Percentiles rank a stretch among this genome's conserved stretches.
These are phyloP conservation scores for Malassezia globosa DNA, from an alignment of 1,284 basidiomycete genomes.

Conservation along the genomic window DNA sequence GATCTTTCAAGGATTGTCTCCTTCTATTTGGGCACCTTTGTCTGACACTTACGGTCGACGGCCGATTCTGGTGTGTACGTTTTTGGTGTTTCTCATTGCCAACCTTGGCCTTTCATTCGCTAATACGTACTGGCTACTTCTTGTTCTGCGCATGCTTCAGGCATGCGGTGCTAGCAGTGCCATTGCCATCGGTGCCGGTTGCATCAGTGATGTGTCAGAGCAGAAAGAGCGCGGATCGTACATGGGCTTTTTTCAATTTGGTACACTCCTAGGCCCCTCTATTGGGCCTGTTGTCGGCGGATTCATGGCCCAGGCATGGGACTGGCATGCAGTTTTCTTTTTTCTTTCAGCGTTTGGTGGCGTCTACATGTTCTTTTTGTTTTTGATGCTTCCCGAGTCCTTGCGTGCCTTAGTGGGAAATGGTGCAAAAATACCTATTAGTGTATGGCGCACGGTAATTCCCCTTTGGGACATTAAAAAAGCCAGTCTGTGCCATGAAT, in stretches of 20 bases:
- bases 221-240: slow-evolving; percentile 20
- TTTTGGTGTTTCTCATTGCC: slow-evolving; percentile 49
- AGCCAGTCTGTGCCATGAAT: not conserved
- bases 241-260: slow-evolving; percentile 22
- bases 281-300: slow-evolving; percentile 22
- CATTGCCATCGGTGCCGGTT: slow-evolving; percentile 22
- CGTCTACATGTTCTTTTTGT: slow-evolving; percentile 53
- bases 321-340: slow-evolving; percentile 58
- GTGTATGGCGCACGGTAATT: slow-evolving; percentile 16
- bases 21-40: slow-evolving; percentile 54
- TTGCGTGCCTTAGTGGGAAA: slow-evolving; percentile 50
- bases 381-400: slow-evolving; percentile 58
- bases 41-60: slow-evolving; percentile 56
- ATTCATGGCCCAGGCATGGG: slow-evolving; percentile 16
- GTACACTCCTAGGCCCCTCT: slow-evolving; percentile 14
- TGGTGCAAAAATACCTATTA: slow-evolving; percentile 25
- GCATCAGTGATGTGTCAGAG: slow-evolving; percentile 21
- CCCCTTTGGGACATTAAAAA: not conserved
- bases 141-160: slow-evolving; percentile 51
- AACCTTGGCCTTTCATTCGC: slow-evolving; percentile 58
- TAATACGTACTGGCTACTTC: slow-evolving; percentile 55
- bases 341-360: slow-evolving; percentile 59
- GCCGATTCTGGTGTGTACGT: slow-evolving; percentile 53
- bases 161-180: slow-evolving; percentile 21
- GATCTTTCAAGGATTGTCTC: slow-evolving; percentile 56